Conservation (phyloP, 805 yeast species). For the Myxozyma neglecta region DNA sequence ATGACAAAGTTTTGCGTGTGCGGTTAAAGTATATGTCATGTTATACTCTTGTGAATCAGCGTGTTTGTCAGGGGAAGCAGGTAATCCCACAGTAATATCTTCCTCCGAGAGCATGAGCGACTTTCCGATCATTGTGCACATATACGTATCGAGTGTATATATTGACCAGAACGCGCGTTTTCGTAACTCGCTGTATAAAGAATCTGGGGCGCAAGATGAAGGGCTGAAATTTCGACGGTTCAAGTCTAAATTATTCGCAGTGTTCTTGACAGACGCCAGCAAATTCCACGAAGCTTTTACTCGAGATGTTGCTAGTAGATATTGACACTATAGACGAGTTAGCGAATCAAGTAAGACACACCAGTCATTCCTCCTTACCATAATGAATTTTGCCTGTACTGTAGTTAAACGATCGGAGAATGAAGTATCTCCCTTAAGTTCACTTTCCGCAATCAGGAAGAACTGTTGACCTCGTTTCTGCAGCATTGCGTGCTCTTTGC, state of each 20-base stretch:
- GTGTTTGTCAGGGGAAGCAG: not conserved
- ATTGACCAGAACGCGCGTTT: constrained; percentile 25
- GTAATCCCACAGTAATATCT: constrained; percentile 19
- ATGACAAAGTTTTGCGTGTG: constrained; percentile 21
- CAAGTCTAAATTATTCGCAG: constrained; percentile 21
- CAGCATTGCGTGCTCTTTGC: not conserved
- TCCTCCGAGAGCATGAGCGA: constrained; percentile 23
- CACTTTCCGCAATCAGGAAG: constrained; percentile 14
- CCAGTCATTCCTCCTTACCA: not conserved
- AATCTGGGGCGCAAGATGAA: not conserved
- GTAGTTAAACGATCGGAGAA: constrained; percentile 4
- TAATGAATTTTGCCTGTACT: constrained; percentile 18
- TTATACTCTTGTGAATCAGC: constrained; percentile 5
- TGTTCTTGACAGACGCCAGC: constrained; percentile 10
- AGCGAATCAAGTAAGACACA: not conserved
- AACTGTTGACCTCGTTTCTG: constrained; percentile 13
- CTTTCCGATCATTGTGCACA: constrained; percentile 28
- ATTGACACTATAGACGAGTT: constrained; percentile 5
- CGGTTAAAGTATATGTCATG: constrained; percentile 11
- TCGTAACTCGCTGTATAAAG: constrained; percentile 7
- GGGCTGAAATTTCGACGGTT: constrained; percentile 9
- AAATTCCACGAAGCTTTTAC: constrained; percentile 23
- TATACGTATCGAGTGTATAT: constrained; percentile 22
- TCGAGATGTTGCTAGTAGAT: constrained; percentile 16
- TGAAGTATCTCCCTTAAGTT: constrained; percentile 1